Percentiles rank a stretch among this genome's conserved stretches.
Evolutionary conservation across 768 basidiomycete species (phyloP).

Genomic region (Trametes meyenii): DNA sequence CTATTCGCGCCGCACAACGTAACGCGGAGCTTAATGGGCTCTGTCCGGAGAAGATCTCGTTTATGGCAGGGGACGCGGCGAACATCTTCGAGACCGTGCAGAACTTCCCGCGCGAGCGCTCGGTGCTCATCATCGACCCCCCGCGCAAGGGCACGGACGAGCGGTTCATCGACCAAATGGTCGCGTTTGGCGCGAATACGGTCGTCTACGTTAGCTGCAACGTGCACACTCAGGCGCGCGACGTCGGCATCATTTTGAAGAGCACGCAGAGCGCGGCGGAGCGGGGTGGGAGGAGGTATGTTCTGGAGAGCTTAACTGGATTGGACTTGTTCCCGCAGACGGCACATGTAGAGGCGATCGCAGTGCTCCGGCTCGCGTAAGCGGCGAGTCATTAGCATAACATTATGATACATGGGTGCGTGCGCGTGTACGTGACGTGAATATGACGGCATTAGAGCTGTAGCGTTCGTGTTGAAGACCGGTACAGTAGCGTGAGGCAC

Average conservation of each 20-base stretch:
- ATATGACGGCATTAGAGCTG: too few species aligned
- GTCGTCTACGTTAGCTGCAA: constrained; percentile 95
- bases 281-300: constrained; percentile 54
- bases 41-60: constrained; percentile 56
- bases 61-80: constrained; percentile 82
- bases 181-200: constrained; percentile 64
- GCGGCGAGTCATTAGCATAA: background rate
- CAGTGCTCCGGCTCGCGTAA: constrained; percentile 56
- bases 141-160: constrained; percentile 94
- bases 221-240: constrained; percentile 90
- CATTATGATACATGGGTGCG: background rate
- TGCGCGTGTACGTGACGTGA: background rate
- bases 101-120: constrained; percentile 64
- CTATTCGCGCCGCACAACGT: constrained; percentile 66
- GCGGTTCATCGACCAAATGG: constrained; percentile 73
- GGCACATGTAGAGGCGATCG: constrained; percentile 77
- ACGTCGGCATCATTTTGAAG: constrained; percentile 71
- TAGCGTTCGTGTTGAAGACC: too few species aligned
- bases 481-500: background rate
- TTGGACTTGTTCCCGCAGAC: constrained; percentile 98
- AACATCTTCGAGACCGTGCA: constrained; percentile 75
- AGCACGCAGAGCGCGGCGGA: constrained; percentile 44
- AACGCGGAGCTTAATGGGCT: constrained; percentile 71
- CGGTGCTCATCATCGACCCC: constrained; percentile 84
- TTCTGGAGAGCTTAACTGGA: constrained; percentile 80